Evolutionary conservation across 1,139 yeast species (phyloP).

Genomic region (Diutina pseudorugosa): DNA sequence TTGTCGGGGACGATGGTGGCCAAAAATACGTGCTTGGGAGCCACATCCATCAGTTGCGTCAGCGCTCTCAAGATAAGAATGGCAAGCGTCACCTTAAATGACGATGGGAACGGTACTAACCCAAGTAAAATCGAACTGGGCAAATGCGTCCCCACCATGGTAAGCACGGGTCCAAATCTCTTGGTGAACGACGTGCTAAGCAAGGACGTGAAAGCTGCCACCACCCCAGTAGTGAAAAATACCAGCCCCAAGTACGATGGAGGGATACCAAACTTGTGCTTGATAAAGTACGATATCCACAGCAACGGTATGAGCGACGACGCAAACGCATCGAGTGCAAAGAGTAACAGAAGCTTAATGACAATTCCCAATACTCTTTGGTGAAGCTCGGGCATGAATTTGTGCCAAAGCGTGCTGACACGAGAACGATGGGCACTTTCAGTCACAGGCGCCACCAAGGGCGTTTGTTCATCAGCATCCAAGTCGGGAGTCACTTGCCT

Average conservation of each 20-base stretch:
- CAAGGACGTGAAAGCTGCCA: conserved; percentile 29
- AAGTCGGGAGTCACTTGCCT: background rate
- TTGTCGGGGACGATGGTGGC: conserved; percentile 25
- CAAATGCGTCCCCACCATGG: conserved; percentile 33
- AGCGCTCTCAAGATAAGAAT: conserved; percentile 22
- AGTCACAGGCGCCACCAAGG: background rate
- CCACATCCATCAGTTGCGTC: conserved; percentile 33
- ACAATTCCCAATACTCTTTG: conserved; percentile 13
- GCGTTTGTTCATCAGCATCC: background rate
- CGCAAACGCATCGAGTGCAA: conserved; percentile 32
- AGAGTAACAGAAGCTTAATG: conserved; percentile 22
- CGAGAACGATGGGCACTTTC: background rate
- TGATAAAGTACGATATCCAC: conserved; percentile 32
- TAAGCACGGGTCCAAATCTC: conserved; percentile 28
- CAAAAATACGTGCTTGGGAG: conserved; percentile 31
- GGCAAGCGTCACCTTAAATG: conserved; percentile 17
- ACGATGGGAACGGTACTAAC: conserved; percentile 23
- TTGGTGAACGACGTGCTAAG: conserved; percentile 31
- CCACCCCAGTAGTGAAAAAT: conserved; percentile 25
- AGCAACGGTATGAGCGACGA: conserved; percentile 31
- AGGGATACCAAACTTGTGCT: conserved; percentile 20
- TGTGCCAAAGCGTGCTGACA: background rate
- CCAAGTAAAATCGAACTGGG: conserved; percentile 29
- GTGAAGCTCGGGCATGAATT: conserved; percentile 13
- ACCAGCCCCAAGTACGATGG: conserved; percentile 25